Evolutionary conservation across 2,329 filamentous ascomycete genomes (phyloP).

Genomic region (Trichoderma afroharzianum): DNA sequence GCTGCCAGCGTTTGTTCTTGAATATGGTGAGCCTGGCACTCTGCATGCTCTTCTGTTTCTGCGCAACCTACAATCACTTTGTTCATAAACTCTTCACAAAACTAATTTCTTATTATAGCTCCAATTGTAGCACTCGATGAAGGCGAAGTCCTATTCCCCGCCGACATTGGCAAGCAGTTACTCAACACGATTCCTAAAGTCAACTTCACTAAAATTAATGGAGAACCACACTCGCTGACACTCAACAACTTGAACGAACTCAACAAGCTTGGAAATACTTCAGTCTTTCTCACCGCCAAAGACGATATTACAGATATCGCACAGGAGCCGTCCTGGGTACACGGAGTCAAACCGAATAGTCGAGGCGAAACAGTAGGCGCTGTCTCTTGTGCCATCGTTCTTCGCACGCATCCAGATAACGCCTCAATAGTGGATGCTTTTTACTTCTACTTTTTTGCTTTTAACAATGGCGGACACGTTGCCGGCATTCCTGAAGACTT

Average conservation of each 20-base stretch:
- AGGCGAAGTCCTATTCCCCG: neutral
- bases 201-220: neutral
- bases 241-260: slow-evolving; percentile 2
- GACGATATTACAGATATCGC: neutral
- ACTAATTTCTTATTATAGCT: neutral
- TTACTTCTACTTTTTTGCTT: neutral
- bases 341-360: neutral
- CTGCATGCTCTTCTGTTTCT: neutral
- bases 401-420: neutral
- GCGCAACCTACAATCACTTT: too few relatives aligned
- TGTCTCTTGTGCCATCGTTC: neutral
- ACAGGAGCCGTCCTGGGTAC: neutral
- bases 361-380: neutral
- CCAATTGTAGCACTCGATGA: neutral
- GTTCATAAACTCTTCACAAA: neutral
- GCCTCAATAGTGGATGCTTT: neutral
- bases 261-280: slow-evolving; percentile 1
- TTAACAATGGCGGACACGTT: neutral
- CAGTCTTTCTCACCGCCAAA: neutral
- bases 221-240: neutral
- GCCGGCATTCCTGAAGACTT: neutral
- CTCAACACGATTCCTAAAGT: neutral
- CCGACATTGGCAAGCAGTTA: neutral
- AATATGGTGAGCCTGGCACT: neutral
- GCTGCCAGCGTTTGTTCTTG: neutral